Conservation (phyloP, 192 early-diverging fungal genomes). For the Lobulomyces angularis region DNA sequence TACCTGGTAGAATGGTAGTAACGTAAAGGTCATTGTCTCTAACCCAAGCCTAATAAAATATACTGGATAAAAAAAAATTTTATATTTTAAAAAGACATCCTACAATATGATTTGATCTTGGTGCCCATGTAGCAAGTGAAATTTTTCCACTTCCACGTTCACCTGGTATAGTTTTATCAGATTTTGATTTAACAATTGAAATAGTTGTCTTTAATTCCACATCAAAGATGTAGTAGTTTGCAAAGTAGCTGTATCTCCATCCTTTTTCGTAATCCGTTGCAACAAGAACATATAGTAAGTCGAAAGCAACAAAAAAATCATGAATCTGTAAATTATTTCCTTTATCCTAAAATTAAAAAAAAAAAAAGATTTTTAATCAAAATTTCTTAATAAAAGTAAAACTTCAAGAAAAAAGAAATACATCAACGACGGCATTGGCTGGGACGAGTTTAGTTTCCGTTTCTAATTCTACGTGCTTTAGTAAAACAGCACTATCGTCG, state of each 20-base stretch:
- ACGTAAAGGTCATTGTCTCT: conserved; percentile 79
- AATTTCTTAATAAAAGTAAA: too few relatives aligned
- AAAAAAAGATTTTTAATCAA: too few relatives aligned
- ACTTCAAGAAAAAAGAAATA: too few relatives aligned
- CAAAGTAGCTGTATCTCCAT: conserved; percentile 76
- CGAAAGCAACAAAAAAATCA: conserved; percentile 55
- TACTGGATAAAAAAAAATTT: neutral
- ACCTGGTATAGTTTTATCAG: conserved; percentile 20
- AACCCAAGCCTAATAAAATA: conserved; percentile 45
- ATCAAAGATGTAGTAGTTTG: conserved; percentile 70
- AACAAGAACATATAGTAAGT: conserved; percentile 66
- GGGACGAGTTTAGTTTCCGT: too few relatives aligned
- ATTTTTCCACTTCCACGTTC: conserved; percentile 30
- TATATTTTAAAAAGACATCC: too few relatives aligned
- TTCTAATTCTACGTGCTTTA: too few relatives aligned
- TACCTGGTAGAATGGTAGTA: too few relatives aligned
- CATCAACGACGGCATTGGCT: too few relatives aligned
- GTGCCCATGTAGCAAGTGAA: conserved; percentile 67
- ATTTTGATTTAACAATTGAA: conserved; percentile 29
- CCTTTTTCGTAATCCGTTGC: conserved; percentile 48
- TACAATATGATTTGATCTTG: conserved; percentile 59
- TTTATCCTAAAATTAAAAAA: too few relatives aligned
- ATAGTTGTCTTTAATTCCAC: conserved; percentile 38
- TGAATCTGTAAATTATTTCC: conserved; percentile 7
- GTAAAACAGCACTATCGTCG: too few relatives aligned